Evolutionary conservation across 371 early-diverging fungal species (phyloP), one percentile per base, ranked within the genome.

Genomic region (Saksenaea vasiformis): DNA sequence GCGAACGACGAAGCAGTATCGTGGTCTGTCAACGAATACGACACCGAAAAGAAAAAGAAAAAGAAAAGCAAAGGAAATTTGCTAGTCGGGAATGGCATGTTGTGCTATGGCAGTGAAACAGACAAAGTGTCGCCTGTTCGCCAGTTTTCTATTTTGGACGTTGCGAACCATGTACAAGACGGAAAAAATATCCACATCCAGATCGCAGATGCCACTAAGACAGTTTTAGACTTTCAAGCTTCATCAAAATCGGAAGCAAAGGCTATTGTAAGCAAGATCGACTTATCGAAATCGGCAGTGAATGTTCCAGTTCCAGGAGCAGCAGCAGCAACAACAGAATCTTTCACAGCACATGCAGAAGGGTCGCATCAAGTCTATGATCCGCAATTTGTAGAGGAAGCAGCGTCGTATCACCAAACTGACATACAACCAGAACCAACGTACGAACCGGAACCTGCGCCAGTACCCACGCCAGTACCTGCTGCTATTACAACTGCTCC

Each of bases 31-130:
- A 71, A 78, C 55, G 83, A 78, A 61, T 83, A 87, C 68, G 90
- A 90, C 65, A 69, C 80, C 8, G 87, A 85, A 61, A 91, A 91
- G 71, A 90, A 91, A 65, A 92, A 91, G 69, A 91, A 91, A 71
- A 87, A 84, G 69, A 91, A 90, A 63, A 85, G 80, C 62, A 88
- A 88, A 66, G 90, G 92, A 24, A 85, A 78, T 15, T 70, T 93
- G 35, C 82, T 87, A n/a, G 74, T 92, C 37, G 87, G 89, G 55
- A 88, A 89, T 64, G 74, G 82, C 27, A 82, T 82, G 69, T 71
- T 93, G 41, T 83, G 86, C 41, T 87, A 89, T 60, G 89, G 85
- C 28, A 88, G 88, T 62, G 87, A 89, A 61, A 85, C 88, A 35
- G 91, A 91, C 66, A 88, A 90, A 71, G 80, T 85, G 24, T 80